Conservation (phyloP, 148 eudicot species). For the Rhododendron molle region DNA sequence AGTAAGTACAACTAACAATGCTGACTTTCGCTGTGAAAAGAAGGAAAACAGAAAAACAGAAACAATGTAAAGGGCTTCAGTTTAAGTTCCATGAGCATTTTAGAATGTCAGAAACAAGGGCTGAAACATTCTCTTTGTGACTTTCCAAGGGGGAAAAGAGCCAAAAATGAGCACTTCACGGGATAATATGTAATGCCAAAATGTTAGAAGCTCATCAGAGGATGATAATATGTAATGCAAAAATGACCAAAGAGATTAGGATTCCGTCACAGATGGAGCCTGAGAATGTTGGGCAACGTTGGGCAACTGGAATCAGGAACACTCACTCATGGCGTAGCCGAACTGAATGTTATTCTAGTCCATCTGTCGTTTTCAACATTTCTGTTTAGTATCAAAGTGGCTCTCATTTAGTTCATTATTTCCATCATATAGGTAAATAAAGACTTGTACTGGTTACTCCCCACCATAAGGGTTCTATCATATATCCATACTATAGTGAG, state of each 20-base stretch:
- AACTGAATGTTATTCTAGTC: not conserved
- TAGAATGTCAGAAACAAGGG: too few species aligned
- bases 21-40: too few species aligned
- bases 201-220: not conserved
- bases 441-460: not conserved
- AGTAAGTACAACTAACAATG: too few species aligned
- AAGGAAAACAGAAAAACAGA: too few species aligned
- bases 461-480: not conserved
- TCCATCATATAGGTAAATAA: not conserved
- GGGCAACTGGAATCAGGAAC: not conserved
- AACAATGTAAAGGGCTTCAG: too few species aligned
- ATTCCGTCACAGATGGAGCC: not conserved
- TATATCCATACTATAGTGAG: not conserved
- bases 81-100: too few species aligned
- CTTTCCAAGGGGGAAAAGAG: too few species aligned
- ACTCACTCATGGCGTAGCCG: not conserved
- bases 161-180: too few species aligned
- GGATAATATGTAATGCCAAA: not conserved
- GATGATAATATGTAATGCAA: not conserved
- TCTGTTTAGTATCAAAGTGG: not conserved
- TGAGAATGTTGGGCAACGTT: not conserved
- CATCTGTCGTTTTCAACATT: not conserved
- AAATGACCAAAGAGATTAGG: not conserved
- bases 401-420: not conserved
- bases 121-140: too few species aligned